Evolutionary conservation across 257 asterid species (phyloP), one percentile per base, ranked within the genome.

Genomic region (Solanum stenotomum): DNA sequence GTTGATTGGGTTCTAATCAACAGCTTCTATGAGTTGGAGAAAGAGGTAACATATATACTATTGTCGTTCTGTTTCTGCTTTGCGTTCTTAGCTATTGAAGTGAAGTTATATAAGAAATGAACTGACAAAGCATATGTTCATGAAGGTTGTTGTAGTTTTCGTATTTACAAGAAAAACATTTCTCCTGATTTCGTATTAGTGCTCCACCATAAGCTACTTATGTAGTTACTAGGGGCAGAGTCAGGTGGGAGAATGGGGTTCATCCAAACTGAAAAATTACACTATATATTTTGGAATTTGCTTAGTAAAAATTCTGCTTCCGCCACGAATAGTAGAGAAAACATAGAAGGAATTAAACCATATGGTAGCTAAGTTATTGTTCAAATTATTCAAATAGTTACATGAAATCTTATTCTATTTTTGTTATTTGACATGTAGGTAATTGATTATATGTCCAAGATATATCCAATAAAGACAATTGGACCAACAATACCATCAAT

Each of bases 1-100:
- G 89, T 86, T 0, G 91, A 90, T 42, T 90, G 78, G 70, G 31
- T 88, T 79, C 82, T 90, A 35, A 38, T 87, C 88, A 89, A 89
- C 34, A 84, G 84, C 63, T 87, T 87, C 35, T n/a, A 89, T 34
- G 92, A 40, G 85, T 92, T 59, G 92, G 96, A 82, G 88, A 79
- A 79, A 79, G 85, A 79, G 85, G 85, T 79, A 79, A 16, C 67
- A 44, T 38, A 23, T 35, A 44, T 44, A 44, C 52, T 75, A 10
- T 72, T 33, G 10, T 74, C 15, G 2, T 40, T 71, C 18, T 71
- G 6, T n/a, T n/a, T 65, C 33, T n/a, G 10, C 72, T 63, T 63
- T 31, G 27, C 7, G 31, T 61, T 61, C 70, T 63, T 63, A 63
- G 3, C 29, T 77, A 67, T 70, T 29, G 37, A 27, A 67, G n/a